These are phyloP conservation scores for Stemphylium vesicarium DNA, from an alignment of 2,329 filamentous ascomycete species.

Conservation along the genomic window DNA sequence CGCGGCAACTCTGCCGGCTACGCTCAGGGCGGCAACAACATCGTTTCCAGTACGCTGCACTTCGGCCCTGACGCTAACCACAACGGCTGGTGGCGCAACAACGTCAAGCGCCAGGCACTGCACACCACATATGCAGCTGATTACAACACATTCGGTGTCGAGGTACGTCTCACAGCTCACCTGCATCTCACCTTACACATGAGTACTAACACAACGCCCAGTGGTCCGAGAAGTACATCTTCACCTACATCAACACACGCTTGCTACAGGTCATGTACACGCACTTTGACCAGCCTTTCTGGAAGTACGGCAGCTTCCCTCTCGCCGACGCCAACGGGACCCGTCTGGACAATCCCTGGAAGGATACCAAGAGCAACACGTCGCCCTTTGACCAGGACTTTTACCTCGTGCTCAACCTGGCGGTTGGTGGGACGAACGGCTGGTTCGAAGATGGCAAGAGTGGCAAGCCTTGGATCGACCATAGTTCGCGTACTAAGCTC, in stretches of 20 bases:
- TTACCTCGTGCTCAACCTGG: conserved; percentile 77
- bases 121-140: conserved; percentile 74
- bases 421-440: conserved; percentile 78
- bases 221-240: conserved; percentile 87
- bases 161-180: conserved; percentile 48
- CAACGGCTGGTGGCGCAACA: conserved; percentile 84
- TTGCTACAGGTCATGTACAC: conserved; percentile 82
- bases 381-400: conserved; percentile 79
- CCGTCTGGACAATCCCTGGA: conserved; percentile 68
- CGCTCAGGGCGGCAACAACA: conserved; percentile 78
- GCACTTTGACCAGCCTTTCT: conserved; percentile 71
- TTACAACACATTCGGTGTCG: conserved; percentile 80
- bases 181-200: background rate
- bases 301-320: conserved; percentile 72
- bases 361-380: conserved; percentile 63
- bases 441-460: conserved; percentile 79
- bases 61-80: conserved; percentile 77
- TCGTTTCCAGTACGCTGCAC: conserved; percentile 78
- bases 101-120: conserved; percentile 75
- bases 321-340: conserved; percentile 69
- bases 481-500: conserved; percentile 67
- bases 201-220: conserved; percentile 15
- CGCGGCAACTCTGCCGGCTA: conserved; percentile 85
- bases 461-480: conserved; percentile 81
- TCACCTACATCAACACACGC: conserved; percentile 82